Conservation (phyloP, 208 protist genomes). For the Naegleria lovaniensis region DNA sequence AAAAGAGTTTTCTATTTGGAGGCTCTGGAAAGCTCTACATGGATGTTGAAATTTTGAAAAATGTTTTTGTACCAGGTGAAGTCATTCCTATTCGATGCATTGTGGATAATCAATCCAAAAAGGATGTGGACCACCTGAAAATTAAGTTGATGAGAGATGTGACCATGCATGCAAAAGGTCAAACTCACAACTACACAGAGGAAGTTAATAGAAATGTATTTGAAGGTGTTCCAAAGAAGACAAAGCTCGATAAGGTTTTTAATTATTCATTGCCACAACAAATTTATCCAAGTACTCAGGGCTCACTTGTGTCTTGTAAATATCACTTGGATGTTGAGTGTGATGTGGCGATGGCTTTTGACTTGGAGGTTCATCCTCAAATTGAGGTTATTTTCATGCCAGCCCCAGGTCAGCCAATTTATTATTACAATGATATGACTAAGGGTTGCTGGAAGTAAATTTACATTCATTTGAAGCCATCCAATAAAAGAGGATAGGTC, state of each 20-base stretch:
- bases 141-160: slow-evolving; percentile 31
- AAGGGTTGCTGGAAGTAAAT: not conserved
- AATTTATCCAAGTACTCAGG: slow-evolving; percentile 26
- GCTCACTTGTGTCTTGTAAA: not conserved
- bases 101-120: slow-evolving; percentile 20
- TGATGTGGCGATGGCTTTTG: slow-evolving; percentile 32
- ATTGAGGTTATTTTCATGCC: slow-evolving; percentile 24
- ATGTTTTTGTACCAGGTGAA: slow-evolving; percentile 29
- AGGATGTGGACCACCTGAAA: slow-evolving; percentile 26
- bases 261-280: not conserved
- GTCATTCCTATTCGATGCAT: slow-evolving; percentile 11
- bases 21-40: slow-evolving; percentile 29
- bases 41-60: slow-evolving; percentile 17
- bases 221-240: not conserved
- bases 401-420: not conserved
- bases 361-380: slow-evolving; percentile 30
- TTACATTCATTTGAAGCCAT: too few relatives aligned
- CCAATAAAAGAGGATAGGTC: too few relatives aligned
- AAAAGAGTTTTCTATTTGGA: slow-evolving; percentile 31
- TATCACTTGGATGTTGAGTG: slow-evolving; percentile 36
- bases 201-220: slow-evolving; percentile 20
- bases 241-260: not conserved
- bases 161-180: not conserved
- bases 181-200: not conserved
- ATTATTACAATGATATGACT: not conserved